These are phyloP conservation scores for Suhomyces choctaworum DNA, from an alignment of 1,139 yeast species.

Conservation along the genomic window DNA sequence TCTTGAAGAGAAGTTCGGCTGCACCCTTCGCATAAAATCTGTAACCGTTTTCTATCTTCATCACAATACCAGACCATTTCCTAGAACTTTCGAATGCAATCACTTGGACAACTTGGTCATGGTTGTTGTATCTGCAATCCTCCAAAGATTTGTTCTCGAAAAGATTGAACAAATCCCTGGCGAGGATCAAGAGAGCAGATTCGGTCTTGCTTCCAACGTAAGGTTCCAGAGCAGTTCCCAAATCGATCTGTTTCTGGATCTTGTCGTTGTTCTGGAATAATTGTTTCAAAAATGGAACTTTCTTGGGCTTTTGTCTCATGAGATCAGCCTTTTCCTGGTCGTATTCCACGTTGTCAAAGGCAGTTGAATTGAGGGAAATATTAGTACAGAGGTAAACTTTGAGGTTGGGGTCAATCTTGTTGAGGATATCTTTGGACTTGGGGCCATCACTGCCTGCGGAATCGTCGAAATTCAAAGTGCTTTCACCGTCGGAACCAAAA, in stretches of 20 bases:
- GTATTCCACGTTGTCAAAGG: slow-evolving; percentile 67
- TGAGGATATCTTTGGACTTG: slow-evolving; percentile 34
- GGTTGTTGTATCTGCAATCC: slow-evolving; percentile 35
- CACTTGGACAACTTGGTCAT: slow-evolving; percentile 55
- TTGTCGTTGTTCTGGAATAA: slow-evolving; percentile 15
- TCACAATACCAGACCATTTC: slow-evolving; percentile 88
- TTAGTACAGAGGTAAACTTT: slow-evolving; percentile 53
- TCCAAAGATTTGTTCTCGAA: slow-evolving; percentile 42
- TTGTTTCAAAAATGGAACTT: slow-evolving; percentile 22
- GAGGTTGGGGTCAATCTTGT: slow-evolving; percentile 32
- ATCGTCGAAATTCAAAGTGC: slow-evolving; percentile 44
- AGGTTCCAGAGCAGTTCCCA: slow-evolving; percentile 48
- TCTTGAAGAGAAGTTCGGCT: slow-evolving; percentile 76
- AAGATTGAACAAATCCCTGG: slow-evolving; percentile 55
- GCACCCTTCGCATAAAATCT: slow-evolving; percentile 88
- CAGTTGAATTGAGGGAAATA: slow-evolving; percentile 79
- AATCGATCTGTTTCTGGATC: slow-evolving; percentile 20
- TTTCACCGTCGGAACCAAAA: slow-evolving; percentile 41
- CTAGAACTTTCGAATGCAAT: slow-evolving; percentile 92
- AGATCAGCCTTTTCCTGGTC: slow-evolving; percentile 36
- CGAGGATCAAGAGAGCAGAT: slow-evolving; percentile 77
- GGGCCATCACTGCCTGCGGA: slow-evolving; percentile 28
- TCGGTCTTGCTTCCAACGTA: slow-evolving; percentile 94
- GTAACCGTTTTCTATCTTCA: slow-evolving; percentile 49
- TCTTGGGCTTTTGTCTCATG: slow-evolving; percentile 33